phyloP scores from a whole-genome alignment of 176 grass and related monocot genomes.

The sorghum (Sorghum bicolor) region DNA sequence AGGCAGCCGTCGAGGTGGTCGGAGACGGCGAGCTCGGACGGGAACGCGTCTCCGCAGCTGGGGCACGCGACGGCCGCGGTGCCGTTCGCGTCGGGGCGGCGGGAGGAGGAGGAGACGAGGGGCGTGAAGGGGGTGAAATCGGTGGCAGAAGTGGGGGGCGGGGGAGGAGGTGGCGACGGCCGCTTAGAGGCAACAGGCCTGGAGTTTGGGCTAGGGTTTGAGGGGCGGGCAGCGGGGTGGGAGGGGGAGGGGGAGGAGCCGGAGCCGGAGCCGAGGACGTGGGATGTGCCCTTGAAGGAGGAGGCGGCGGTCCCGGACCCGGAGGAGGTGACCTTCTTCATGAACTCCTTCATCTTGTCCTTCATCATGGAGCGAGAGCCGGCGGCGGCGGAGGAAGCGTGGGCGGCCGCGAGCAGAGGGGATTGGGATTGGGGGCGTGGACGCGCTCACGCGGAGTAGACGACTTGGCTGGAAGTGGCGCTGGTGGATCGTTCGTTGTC shows the following conservation, averaged over 20 bases:
- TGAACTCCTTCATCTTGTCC: constrained; percentile 88
- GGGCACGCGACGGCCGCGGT: constrained; percentile 41
- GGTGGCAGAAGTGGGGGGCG: background rate
- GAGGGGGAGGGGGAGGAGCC: constrained; percentile 4
- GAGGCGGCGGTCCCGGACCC: constrained; percentile 32
- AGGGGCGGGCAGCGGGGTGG: constrained; percentile 19
- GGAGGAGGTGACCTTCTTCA: constrained; percentile 89
- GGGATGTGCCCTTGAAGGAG: constrained; percentile 70
- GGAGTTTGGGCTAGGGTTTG: constrained; percentile 48
- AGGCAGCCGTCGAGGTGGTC: constrained; percentile 80
- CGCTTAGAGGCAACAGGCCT: constrained; percentile 10
- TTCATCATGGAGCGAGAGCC: constrained; percentile 51
- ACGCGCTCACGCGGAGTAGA: constrained; percentile 23
- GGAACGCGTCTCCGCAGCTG: constrained; percentile 53
- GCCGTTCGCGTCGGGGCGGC: constrained; percentile 3
- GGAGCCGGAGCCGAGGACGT: constrained; percentile 56
- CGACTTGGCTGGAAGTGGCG: constrained; percentile 8
- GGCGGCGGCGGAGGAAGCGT: constrained; percentile 4
- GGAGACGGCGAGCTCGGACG: constrained; percentile 53
- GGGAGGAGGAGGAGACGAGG: constrained; percentile 43
- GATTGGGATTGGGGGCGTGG: constrained; percentile 9
- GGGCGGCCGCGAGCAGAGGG: background rate
- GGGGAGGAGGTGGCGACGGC: background rate
- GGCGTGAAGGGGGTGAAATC: constrained; percentile 50
- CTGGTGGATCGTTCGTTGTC: background rate